Evolutionary conservation across 2,329 filamentous ascomycete species (phyloP).

Genomic region (Fonsecaea erecta): DNA sequence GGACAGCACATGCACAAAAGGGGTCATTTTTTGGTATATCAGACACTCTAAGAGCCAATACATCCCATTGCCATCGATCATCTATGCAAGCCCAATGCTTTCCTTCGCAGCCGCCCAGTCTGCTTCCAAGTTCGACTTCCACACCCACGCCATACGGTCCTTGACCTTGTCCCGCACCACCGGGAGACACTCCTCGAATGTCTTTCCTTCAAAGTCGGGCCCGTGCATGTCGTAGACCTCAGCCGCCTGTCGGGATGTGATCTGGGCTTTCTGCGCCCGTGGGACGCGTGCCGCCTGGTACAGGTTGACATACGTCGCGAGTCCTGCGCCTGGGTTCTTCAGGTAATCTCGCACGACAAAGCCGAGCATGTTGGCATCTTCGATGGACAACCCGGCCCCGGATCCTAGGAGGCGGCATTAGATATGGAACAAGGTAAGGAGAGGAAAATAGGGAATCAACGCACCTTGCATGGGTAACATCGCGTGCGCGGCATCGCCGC

Average conservation of each 20-base stretch:
- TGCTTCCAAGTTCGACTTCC: constrained; percentile 14
- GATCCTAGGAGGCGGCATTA: constrained; percentile 3
- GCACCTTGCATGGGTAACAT: constrained; percentile 18
- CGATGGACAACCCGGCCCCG: constrained; percentile 13
- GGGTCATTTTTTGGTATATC: not conserved
- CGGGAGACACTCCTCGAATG: constrained; percentile 11
- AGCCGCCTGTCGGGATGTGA: constrained; percentile 15
- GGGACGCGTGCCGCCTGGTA: constrained; percentile 12
- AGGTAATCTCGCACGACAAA: constrained; percentile 16
- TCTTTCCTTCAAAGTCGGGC: constrained; percentile 17
- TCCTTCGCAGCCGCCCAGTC: constrained; percentile 11
- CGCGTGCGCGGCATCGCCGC: constrained; percentile 15
- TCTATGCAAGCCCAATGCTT: not conserved
- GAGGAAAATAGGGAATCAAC: not conserved
- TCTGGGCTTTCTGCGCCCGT: constrained; percentile 15
- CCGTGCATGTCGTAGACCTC: constrained; percentile 18
- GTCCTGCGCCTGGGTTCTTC: not conserved
- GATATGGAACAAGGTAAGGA: not conserved
- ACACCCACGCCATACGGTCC: constrained; percentile 16
- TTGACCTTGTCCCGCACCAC: constrained; percentile 16
- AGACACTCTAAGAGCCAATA: not conserved
- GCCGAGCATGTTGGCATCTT: constrained; percentile 13
- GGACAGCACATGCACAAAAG: not conserved
- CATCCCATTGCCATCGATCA: not conserved
- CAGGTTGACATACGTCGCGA: not conserved